phyloP scores from a whole-genome alignment of 495 filamentous ascomycete species.

The Hyaloscypha variabilis region DNA sequence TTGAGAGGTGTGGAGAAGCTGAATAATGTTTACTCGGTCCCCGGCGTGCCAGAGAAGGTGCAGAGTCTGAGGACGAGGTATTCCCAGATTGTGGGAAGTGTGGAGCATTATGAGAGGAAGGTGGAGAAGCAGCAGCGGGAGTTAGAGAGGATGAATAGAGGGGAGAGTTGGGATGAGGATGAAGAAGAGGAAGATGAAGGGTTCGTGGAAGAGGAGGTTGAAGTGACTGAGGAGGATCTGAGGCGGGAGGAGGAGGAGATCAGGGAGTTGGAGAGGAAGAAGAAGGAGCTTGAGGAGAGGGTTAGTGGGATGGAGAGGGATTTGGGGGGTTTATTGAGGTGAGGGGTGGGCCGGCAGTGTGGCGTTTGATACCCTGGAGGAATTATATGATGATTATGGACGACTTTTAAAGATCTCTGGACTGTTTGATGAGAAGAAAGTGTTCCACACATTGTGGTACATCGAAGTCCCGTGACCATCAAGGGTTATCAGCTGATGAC shows the following conservation, averaged over 20 bases:
- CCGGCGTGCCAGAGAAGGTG: slow-evolving; percentile 82
- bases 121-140: slow-evolving; percentile 78
- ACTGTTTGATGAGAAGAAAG: background rate
- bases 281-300: slow-evolving; percentile 73
- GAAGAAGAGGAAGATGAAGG: slow-evolving; percentile 45
- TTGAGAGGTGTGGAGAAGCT: slow-evolving; percentile 90
- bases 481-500: background rate
- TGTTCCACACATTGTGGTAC: background rate
- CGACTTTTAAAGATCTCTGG: background rate
- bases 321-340: slow-evolving; percentile 60
- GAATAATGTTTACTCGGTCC: slow-evolving; percentile 82
- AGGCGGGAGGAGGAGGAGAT: slow-evolving; percentile 78
- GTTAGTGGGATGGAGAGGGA: slow-evolving; percentile 82
- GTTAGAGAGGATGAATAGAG: slow-evolving; percentile 71
- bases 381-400: background rate
- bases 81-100: slow-evolving; percentile 69
- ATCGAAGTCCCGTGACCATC: background rate
- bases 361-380: background rate
- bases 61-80: slow-evolving; percentile 70
- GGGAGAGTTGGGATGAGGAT: slow-evolving; percentile 47
- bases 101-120: slow-evolving; percentile 76
- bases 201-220: slow-evolving; percentile 38
- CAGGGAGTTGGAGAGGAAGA: slow-evolving; percentile 73
- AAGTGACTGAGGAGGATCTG: slow-evolving; percentile 73
- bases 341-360: slow-evolving; percentile 4